Evolutionary conservation across 2,329 filamentous ascomycete species (phyloP), one percentile per base, ranked within the genome.

Genomic region (Penicillium oxalicum): DNA sequence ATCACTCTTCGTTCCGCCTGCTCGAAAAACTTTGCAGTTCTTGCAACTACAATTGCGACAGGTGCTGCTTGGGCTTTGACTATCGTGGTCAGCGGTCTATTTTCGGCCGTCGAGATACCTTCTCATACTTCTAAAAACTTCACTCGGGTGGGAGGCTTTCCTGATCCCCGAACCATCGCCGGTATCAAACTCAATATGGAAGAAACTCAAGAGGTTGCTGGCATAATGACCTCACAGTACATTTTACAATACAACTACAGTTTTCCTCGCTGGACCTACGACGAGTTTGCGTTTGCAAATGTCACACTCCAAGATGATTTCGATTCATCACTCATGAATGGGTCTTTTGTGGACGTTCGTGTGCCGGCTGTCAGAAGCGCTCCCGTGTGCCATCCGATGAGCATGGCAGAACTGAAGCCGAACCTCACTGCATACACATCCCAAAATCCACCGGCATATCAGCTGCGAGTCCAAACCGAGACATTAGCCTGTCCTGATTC

Each of bases 31-130:
- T 47, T 45, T 33, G 48, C 53, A 5, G 45, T 55, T 1, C 34
- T 44, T 12, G 37, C 50, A 13, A 47, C 45, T 1, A 48, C 53
- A 5, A 26, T 53, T 7, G 40, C 48, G 27, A 44, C 50, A 1
- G 9, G 29, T 2, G 27, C 43, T 3, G 26, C 48, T 2, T 49
- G 29, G 2, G 40, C 53, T 24, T 13, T 55, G 11, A 50, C 47
- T 1, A 53, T 53, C 4, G n/a, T 53, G 2, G 36, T 48, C 4
- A 49, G 53, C 13, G 48, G 53, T 40, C 41, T 55, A 0, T 55
- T 50, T n/a, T 48, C 50, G 1, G 12, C 41, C 4, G 11, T 43
- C 1, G 47, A 43, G 4, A 40, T 51, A 1, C 40, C 48, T 18
- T 40, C 2, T 9, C 8, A 40, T 11, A 25, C 6, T 0, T 9